Conservation (phyloP, 2,329 filamentous ascomycete genomes). For the Diaporthe longicolla region DNA sequence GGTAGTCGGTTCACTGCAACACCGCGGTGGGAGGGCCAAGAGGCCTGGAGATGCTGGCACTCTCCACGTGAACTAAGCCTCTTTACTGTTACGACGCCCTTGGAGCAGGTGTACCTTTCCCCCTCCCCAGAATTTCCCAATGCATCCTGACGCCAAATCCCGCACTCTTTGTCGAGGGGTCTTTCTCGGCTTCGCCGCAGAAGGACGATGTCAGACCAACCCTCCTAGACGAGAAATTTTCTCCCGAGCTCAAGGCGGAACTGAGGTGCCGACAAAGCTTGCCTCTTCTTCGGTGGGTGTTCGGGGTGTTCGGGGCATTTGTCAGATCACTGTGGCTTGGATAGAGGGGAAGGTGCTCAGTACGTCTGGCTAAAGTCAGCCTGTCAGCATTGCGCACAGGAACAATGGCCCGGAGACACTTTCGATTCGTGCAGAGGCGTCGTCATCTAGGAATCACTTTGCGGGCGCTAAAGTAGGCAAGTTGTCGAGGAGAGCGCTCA, state of each 20-base stretch:
- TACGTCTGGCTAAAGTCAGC: background rate
- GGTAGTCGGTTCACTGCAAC: constrained; percentile 7
- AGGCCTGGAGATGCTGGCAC: background rate
- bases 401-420: constrained; percentile 6
- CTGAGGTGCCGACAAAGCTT: constrained; percentile 18
- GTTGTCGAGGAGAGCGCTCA: constrained; percentile 5
- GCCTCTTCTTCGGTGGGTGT: constrained; percentile 8
- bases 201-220: background rate
- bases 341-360: background rate
- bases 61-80: background rate
- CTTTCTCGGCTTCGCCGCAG: background rate
- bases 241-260: background rate
- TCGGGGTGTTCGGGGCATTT: constrained; percentile 21
- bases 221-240: background rate
- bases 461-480: constrained; percentile 28
- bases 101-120: background rate
- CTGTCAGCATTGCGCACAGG: constrained; percentile 6
- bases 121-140: no score
- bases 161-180: background rate
- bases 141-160: background rate
- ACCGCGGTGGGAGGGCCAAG: background rate
- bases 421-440: constrained; percentile 20
- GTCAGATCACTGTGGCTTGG: constrained; percentile 33
- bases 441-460: constrained; percentile 25
- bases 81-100: background rate